Percentiles rank a stretch among this genome's conserved stretches.
Conservation (phyloP, 2,329 filamentous ascomycete genomes). For the Penicillium sp. region DNA sequence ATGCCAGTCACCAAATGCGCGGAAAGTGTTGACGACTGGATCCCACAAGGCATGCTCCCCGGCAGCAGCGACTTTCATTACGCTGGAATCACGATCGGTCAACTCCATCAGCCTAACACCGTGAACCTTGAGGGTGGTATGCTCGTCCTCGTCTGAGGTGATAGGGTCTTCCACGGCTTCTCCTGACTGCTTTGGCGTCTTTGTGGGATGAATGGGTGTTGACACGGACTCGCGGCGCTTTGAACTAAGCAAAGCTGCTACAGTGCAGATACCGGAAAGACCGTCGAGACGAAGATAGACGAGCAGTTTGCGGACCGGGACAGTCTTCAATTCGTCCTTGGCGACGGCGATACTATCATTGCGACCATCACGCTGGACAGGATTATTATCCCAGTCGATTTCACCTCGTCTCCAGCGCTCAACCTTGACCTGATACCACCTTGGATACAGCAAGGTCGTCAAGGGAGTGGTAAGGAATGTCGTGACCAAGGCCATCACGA, state of each 20-base stretch:
- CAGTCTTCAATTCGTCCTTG: slow-evolving; percentile 50
- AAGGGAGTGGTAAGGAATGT: slow-evolving; percentile 81
- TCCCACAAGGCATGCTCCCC: slow-evolving; percentile 71
- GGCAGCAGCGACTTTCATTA: slow-evolving; percentile 86
- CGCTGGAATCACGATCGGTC: slow-evolving; percentile 87
- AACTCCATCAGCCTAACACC: slow-evolving; percentile 83
- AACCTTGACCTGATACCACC: slow-evolving; percentile 70
- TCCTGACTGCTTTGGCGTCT: slow-evolving; percentile 23
- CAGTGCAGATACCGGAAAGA: slow-evolving; percentile 74
- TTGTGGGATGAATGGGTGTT: slow-evolving; percentile 33
- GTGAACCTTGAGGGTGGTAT: slow-evolving; percentile 63
- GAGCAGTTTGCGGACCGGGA: slow-evolving; percentile 62
- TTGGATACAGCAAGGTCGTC: slow-evolving; percentile 69
- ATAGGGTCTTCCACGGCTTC: slow-evolving; percentile 25
- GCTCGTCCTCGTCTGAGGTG: slow-evolving; percentile 17
- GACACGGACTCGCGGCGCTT: slow-evolving; percentile 41
- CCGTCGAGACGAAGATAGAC: slow-evolving; percentile 83
- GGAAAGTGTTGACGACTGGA: slow-evolving; percentile 86
- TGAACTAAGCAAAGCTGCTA: slow-evolving; percentile 73
- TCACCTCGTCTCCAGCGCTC: slow-evolving; percentile 75
- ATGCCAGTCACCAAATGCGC: slow-evolving; percentile 78
- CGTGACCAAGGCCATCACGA: slow-evolving; percentile 86
- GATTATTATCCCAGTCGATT: slow-evolving; percentile 79
- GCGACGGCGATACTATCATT: slow-evolving; percentile 40
- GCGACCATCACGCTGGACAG: slow-evolving; percentile 43